phyloP scores from a whole-genome alignment of 768 basidiomycete genomes.

The Termitomyces sp. region DNA sequence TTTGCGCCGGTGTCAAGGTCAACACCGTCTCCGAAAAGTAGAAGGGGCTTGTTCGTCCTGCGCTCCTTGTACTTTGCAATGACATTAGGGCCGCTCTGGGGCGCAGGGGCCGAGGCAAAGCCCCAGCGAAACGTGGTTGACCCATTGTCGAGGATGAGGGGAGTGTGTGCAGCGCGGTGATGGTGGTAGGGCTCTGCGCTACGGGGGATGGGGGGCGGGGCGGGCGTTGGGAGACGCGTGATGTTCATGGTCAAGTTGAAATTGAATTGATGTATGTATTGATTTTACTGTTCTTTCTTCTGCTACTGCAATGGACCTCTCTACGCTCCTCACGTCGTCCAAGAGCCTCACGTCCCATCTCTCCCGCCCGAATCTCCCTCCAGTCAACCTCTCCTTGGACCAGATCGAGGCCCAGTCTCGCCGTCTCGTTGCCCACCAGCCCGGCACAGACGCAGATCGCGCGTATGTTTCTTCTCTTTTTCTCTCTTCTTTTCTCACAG shows the following conservation, averaged over 20 bases:
- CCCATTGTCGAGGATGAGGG: constrained; percentile 88
- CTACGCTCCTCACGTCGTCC: constrained; percentile 65
- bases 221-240: constrained; percentile 12
- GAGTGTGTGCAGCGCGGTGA: constrained; percentile 45
- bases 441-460: constrained; percentile 62
- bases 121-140: constrained; percentile 80
- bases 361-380: constrained; percentile 75
- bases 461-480: constrained; percentile 44
- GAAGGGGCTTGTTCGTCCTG: constrained; percentile 71
- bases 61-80: constrained; percentile 89
- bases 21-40: constrained; percentile 84
- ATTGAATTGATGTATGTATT: not conserved
- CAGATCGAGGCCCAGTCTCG: constrained; percentile 94
- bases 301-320: constrained; percentile 42
- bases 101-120: constrained; percentile 56
- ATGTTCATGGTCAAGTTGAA: constrained; percentile 7
- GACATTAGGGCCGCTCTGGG: constrained; percentile 62
- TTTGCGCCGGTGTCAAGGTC: constrained; percentile 84
- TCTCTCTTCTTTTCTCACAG: constrained; percentile 3
- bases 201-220: constrained; percentile 17
- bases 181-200: constrained; percentile 39
- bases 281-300: not conserved
- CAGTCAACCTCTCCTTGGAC: constrained; percentile 85
- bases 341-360: constrained; percentile 74
- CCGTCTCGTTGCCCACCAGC: constrained; percentile 70